Evolutionary conservation across 176 grass and related monocot genomes (phyloP).

Genomic region (Oryza longistaminata): DNA sequence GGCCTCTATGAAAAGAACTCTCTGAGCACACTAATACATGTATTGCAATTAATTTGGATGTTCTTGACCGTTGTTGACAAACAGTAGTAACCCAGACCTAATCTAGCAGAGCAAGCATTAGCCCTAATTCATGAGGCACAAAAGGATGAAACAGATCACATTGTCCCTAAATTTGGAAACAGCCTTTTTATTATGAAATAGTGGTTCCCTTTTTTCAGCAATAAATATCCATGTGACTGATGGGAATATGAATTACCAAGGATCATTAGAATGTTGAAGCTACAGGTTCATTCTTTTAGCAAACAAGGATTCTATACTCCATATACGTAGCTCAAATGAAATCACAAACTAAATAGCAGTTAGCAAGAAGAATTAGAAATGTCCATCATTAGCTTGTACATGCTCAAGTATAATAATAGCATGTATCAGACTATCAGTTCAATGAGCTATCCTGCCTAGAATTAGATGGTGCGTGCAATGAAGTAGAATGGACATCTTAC

Average conservation of each 20-base stretch:
- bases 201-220: not conserved
- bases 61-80: not conserved
- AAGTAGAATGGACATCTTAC: not conserved
- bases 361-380: not conserved
- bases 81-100: not conserved
- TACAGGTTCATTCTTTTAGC: not conserved
- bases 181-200: conserved; percentile 6
- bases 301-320: not conserved
- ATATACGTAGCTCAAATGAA: conserved; percentile 22
- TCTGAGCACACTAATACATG: not conserved
- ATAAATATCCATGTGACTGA: not conserved
- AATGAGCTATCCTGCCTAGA: not conserved
- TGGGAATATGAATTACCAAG: not conserved
- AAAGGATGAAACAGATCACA: not conserved
- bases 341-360: not conserved
- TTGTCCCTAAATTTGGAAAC: not conserved
- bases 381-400: not conserved
- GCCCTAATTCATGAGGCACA: not conserved
- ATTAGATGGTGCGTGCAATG: not conserved
- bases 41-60: not conserved
- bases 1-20: not conserved
- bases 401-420: not conserved
- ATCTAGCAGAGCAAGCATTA: not conserved
- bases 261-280: not conserved
- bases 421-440: not conserved